Evolutionary conservation across 2,329 filamentous ascomycete species (phyloP).

Genomic region (Magnaporthiopsis rhizophila): DNA sequence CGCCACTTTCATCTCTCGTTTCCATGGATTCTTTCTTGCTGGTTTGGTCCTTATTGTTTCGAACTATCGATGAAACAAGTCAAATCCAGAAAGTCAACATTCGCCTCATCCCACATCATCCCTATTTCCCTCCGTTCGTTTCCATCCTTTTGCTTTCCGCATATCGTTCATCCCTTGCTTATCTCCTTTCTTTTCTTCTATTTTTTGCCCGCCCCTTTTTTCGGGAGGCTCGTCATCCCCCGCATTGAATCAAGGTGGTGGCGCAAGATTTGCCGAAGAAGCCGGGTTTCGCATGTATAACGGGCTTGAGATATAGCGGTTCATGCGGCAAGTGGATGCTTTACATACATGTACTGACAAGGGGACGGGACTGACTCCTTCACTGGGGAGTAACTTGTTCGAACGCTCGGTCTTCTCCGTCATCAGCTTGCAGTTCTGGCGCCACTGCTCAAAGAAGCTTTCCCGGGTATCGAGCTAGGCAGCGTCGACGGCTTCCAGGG

Average conservation of each 20-base stretch:
- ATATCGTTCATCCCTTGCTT: neutral
- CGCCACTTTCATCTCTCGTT: constrained; percentile 5
- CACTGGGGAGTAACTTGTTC: neutral
- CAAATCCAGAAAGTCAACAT: neutral
- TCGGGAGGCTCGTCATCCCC: no score
- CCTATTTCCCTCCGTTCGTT: neutral
- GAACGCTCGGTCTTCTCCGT: neutral
- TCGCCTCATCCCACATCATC: neutral
- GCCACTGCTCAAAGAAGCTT: constrained; percentile 66
- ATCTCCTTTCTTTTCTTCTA: neutral
- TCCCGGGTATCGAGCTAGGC: constrained; percentile 83
- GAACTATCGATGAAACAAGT: neutral
- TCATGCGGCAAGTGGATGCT: constrained; percentile 16
- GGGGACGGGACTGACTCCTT: neutral
- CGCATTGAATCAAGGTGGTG: neutral
- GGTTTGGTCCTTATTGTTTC: constrained; percentile 2
- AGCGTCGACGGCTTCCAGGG: constrained; percentile 95
- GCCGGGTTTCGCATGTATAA: neutral
- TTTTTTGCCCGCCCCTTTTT: neutral
- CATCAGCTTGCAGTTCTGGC: constrained; percentile 66
- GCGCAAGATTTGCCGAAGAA: neutral
- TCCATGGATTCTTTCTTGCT: constrained; percentile 6
- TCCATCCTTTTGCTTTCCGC: neutral
- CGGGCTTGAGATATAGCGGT: constrained; percentile 1
- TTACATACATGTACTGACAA: neutral